Evolutionary conservation across 495 filamentous ascomycete genomes (phyloP).

Genomic region (Penicillium nucicola): DNA sequence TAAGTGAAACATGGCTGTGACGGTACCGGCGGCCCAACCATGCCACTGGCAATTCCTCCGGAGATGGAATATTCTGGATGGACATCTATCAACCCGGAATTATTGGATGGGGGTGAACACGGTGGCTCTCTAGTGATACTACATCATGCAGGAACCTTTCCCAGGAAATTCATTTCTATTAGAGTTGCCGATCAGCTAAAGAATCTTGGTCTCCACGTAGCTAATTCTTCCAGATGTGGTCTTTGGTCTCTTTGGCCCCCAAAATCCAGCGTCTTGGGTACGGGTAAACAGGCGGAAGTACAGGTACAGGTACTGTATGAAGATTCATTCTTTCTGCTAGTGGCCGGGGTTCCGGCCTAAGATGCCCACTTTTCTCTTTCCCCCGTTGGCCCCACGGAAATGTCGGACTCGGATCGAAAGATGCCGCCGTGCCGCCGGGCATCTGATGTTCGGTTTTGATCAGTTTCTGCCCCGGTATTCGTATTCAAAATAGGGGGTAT

Average conservation of each 20-base stretch:
- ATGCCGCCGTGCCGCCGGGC: background rate
- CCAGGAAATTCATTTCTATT: constrained; percentile 10
- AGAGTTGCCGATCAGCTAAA: constrained; percentile 26
- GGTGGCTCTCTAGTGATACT: background rate
- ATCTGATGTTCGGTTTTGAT: background rate
- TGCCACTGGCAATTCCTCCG: constrained; percentile 9
- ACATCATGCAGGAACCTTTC: constrained; percentile 27
- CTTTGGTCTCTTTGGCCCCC: background rate
- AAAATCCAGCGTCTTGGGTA: background rate
- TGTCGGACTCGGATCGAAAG: constrained; percentile 1
- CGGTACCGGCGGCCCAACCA: constrained; percentile 11
- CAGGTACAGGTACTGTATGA: background rate
- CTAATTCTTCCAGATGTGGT: constrained; percentile 7
- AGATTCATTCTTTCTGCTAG: background rate
- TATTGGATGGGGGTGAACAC: too few species aligned
- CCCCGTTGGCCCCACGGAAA: background rate
- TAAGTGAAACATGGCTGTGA: constrained; percentile 27
- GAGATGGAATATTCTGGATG: background rate
- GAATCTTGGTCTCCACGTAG: constrained; percentile 20
- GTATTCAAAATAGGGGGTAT: background rate
- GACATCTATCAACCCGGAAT: too few species aligned
- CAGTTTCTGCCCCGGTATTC: background rate
- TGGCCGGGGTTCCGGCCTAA: background rate
- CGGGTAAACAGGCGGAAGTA: too few species aligned
- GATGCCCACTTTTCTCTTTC: background rate